Conservation (phyloP, 768 basidiomycete species). For the Fibroporia radiculosa region DNA sequence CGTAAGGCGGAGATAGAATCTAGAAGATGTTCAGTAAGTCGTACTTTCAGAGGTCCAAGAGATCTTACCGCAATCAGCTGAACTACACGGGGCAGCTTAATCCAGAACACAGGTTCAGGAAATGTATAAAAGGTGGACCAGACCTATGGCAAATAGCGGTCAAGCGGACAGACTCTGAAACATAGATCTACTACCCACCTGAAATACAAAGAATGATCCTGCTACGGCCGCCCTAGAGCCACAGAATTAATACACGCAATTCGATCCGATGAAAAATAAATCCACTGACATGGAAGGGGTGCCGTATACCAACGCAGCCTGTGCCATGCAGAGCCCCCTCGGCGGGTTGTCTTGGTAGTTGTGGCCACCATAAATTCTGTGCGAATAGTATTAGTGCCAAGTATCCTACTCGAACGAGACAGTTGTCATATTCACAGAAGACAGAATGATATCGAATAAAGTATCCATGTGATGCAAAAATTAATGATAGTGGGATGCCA, state of each 20-base stretch:
- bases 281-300: slow-evolving; percentile 43
- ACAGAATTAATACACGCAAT: slow-evolving; percentile 1
- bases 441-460: slow-evolving; percentile 46
- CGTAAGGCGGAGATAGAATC: slow-evolving; percentile 31
- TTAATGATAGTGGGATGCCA: slow-evolving; percentile 49
- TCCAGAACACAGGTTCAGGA: slow-evolving; percentile 10
- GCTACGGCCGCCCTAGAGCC: slow-evolving; percentile 33
- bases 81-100: background rate
- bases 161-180: too few species aligned
- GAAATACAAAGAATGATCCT: slow-evolving; percentile 33
- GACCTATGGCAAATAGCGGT: slow-evolving; percentile 25
- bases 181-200: too few species aligned
- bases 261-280: background rate
- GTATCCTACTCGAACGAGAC: background rate
- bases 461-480: slow-evolving; percentile 47
- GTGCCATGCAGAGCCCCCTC: slow-evolving; percentile 35
- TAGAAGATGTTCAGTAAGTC: slow-evolving; percentile 7
- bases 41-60: background rate
- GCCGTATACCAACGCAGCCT: slow-evolving; percentile 47
- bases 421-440: slow-evolving; percentile 35
- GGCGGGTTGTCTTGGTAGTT: slow-evolving; percentile 19
- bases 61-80: too few species aligned
- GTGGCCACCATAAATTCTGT: slow-evolving; percentile 27
- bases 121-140: slow-evolving; percentile 29
- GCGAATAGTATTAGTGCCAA: background rate